phyloP scores from a whole-genome alignment of 805 yeast species.

The Torulaspora gathmanii region DNA sequence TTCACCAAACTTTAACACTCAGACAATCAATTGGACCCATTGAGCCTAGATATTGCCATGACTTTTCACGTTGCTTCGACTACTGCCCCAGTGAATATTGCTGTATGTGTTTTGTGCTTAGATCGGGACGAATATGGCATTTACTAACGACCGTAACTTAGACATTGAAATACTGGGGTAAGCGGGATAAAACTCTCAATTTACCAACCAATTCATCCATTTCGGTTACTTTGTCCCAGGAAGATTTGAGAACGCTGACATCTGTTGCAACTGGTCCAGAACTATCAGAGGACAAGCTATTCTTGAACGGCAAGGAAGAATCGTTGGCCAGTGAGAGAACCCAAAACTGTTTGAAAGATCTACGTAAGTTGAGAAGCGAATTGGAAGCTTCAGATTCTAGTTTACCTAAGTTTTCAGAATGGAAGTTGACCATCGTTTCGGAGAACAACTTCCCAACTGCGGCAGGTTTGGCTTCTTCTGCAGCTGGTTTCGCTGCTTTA shows the following conservation, averaged over 20 bases:
- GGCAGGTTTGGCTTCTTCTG: conserved; percentile 96
- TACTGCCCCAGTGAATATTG: conserved; percentile 97
- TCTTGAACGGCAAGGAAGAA: conserved; percentile 83
- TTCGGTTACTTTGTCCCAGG: conserved; percentile 88
- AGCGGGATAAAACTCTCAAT: conserved; percentile 81
- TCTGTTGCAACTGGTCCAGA: conserved; percentile 67
- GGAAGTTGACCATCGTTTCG: conserved; percentile 74
- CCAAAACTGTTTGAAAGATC: conserved; percentile 68
- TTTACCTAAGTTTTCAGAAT: conserved; percentile 58
- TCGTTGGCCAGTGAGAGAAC: conserved; percentile 59
- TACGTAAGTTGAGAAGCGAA: conserved; percentile 60
- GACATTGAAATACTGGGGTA: conserved; percentile 98
- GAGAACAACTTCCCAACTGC: conserved; percentile 99
- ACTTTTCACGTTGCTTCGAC: conserved; percentile 66
- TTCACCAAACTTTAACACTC: background rate
- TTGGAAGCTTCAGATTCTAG: conserved; percentile 51
- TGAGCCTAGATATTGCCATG: conserved; percentile 33
- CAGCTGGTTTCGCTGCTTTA: conserved; percentile 97
- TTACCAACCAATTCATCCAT: conserved; percentile 95
- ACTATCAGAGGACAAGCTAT: conserved; percentile 61
- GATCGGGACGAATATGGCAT: background rate
- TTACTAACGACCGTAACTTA: conserved; percentile 20
- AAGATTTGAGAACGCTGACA: conserved; percentile 86
- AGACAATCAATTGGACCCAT: background rate
- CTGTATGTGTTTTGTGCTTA: conserved; percentile 48